Conservation (phyloP, 495 filamentous ascomycete genomes). For the Chaetomium fimeti region DNA sequence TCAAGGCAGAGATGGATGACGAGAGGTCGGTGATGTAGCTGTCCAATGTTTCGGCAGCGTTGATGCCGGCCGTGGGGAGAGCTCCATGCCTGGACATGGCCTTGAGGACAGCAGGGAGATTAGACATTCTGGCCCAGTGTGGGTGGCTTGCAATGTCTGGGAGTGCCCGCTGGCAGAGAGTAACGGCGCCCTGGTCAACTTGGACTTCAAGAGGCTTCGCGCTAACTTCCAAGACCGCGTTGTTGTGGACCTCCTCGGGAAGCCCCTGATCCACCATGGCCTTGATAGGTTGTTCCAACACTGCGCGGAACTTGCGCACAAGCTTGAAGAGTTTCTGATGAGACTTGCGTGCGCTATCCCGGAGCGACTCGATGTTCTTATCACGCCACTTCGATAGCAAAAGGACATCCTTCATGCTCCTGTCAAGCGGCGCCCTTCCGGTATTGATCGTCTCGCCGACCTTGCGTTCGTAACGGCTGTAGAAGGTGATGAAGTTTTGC, state of each 20-base stretch:
- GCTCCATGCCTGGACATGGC: constrained; percentile 50
- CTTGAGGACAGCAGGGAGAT: constrained; percentile 60
- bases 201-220: constrained; percentile 33
- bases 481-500: constrained; percentile 73
- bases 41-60: constrained; percentile 61
- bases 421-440: constrained; percentile 68
- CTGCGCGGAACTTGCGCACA: constrained; percentile 78
- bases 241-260: constrained; percentile 48
- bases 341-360: constrained; percentile 83
- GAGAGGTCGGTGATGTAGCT: constrained; percentile 65
- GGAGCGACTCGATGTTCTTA: constrained; percentile 83
- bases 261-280: constrained; percentile 63
- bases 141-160: constrained; percentile 55
- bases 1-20: constrained; percentile 65
- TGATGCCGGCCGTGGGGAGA: constrained; percentile 50
- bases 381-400: constrained; percentile 94
- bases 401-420: constrained; percentile 82
- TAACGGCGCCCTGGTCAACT: constrained; percentile 47
- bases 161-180: constrained; percentile 53
- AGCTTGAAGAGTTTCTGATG: constrained; percentile 89
- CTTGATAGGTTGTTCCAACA: constrained; percentile 70
- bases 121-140: constrained; percentile 64
- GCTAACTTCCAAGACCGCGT: background rate
- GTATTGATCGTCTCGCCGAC: constrained; percentile 61
- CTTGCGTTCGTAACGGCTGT: constrained; percentile 62